Evolutionary conservation across 116 monocot species (phyloP), one percentile per base, ranked within the genome.

Genomic region (Trichopus zeylanicus): DNA sequence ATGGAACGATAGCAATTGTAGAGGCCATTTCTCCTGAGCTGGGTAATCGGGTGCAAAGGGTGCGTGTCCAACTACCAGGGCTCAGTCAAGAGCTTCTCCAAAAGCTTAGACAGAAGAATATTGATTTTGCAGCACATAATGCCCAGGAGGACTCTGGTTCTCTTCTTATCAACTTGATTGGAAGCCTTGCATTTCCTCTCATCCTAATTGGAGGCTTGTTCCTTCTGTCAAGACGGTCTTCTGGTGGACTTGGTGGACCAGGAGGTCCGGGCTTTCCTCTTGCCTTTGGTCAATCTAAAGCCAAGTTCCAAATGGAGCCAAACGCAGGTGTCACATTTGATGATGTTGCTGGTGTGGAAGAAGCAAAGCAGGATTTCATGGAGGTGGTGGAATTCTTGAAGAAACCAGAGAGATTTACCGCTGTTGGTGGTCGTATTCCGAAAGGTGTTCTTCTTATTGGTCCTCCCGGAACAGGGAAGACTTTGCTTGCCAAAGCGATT

Each of bases 1-100:
- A 90, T 69, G 95, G 91, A 60, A 97, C 95, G 16, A 97, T 97
- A 58, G 91, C 95, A 59, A 97, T 97, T 66, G 91, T 97, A 5
- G 95, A 97, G 58, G 81, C 95, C 63, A 29, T 97, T 70, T 97
- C 95, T 20, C 95, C 87, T 23, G 95, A 97, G 59, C 73, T 93
- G 27, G 93, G 89, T 37, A 97, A 97, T 49, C 73, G 84, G 10
- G 70, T 90, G 37, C 95, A 97, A 39, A 76, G 90, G 56, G 90
- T 95, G 29, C 80, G 95, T 30, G 95, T 95, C 51, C 95, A 95
- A 62, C 89, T 95, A 22, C 95, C 95, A 22, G 95, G 95, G 34
- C 71, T 95, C 19, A 86, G 90, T 56, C 95, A 83, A 60, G 95
- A 95, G 67, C 81, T 90, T 62, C 90, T 95, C 66, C 83, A 95